A percentile compares a stretch with the other conserved stretches of the same genome.
Evolutionary conservation across 2,329 filamentous ascomycete genomes (phyloP).

Genomic region (Colletotrichum acutatum): DNA sequence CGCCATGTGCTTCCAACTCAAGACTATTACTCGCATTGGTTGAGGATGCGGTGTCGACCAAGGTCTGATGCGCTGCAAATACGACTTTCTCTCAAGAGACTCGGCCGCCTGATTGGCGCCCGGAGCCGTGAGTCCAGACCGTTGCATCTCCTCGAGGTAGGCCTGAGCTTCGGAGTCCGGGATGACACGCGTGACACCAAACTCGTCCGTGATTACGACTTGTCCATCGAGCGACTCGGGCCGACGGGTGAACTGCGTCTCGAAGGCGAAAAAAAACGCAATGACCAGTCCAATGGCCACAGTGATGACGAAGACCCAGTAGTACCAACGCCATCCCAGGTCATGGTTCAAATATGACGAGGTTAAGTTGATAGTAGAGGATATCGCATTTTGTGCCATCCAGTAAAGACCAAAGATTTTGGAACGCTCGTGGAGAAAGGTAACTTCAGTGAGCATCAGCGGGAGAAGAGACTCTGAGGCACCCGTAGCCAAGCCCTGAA

Average conservation of each 20-base stretch:
- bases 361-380: constrained; percentile 45
- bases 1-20: constrained; percentile 36
- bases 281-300: constrained; percentile 48
- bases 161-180: constrained; percentile 43
- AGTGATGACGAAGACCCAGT: constrained; percentile 51
- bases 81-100: constrained; percentile 15
- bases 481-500: constrained; percentile 50
- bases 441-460: constrained; percentile 50
- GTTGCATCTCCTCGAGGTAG: constrained; percentile 33
- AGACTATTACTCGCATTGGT: constrained; percentile 29
- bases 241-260: constrained; percentile 51
- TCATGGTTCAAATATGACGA: constrained; percentile 48
- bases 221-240: constrained; percentile 46
- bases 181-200: constrained; percentile 48
- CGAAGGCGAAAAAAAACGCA: constrained; percentile 50
- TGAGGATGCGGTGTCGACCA: constrained; percentile 37
- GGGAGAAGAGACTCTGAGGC: constrained; percentile 53
- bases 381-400: constrained; percentile 50
- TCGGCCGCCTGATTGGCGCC: neutral
- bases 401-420: constrained; percentile 50
- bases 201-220: constrained; percentile 51
- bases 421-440: constrained; percentile 52
- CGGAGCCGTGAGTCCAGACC: neutral
- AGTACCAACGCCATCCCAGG: constrained; percentile 53
- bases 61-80: constrained; percentile 46